Percentiles rank a stretch among this genome's conserved stretches.
These are phyloP conservation scores for Vachellia pachyceras DNA, from an alignment of 306 rosid genomes.

Conservation along the genomic window DNA sequence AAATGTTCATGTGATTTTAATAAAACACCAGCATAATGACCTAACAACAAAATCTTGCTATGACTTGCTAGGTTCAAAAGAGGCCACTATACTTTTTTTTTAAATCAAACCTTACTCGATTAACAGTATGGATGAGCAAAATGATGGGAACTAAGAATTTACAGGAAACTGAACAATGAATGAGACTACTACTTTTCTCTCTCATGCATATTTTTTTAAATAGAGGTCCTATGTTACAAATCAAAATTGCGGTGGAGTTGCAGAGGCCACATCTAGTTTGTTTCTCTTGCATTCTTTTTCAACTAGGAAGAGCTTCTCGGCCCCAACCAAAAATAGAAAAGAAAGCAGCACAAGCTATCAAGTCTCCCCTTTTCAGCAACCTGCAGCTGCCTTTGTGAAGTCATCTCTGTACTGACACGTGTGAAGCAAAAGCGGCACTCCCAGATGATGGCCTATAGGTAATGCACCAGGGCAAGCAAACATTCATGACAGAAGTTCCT, in stretches of 20 bases:
- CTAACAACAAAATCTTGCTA: neutral
- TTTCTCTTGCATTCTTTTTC: slow-evolving; percentile 52
- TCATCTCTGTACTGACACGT: slow-evolving; percentile 43
- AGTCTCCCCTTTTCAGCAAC: slow-evolving; percentile 46
- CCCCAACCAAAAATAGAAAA: slow-evolving; percentile 47
- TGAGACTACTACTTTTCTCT: slow-evolving; percentile 38
- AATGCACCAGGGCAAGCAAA: slow-evolving; percentile 32
- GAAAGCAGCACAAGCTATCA: slow-evolving; percentile 49
- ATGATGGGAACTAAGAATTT: slow-evolving; percentile 2
- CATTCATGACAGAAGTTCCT: slow-evolving; percentile 30
- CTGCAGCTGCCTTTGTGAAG: slow-evolving; percentile 46
- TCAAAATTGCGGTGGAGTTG: slow-evolving; percentile 85
- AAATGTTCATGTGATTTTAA: neutral
- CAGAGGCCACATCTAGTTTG: slow-evolving; percentile 68
- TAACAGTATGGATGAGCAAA: slow-evolving; percentile 16
- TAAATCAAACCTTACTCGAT: neutral
- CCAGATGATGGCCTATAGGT: slow-evolving; percentile 23
- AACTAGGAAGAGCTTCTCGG: slow-evolving; percentile 56
- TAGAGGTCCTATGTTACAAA: slow-evolving; percentile 82
- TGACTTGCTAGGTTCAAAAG: neutral
- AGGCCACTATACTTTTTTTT: neutral
- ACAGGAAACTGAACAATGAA: slow-evolving; percentile 41
- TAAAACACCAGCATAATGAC: neutral
- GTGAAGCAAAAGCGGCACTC: slow-evolving; percentile 40
- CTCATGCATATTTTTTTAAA: slow-evolving; percentile 69